Percentiles rank a stretch among this genome's conserved stretches.
These are phyloP conservation scores for Perilla frutescens DNA, from an alignment of 257 asterid genomes.

Conservation along the genomic window DNA sequence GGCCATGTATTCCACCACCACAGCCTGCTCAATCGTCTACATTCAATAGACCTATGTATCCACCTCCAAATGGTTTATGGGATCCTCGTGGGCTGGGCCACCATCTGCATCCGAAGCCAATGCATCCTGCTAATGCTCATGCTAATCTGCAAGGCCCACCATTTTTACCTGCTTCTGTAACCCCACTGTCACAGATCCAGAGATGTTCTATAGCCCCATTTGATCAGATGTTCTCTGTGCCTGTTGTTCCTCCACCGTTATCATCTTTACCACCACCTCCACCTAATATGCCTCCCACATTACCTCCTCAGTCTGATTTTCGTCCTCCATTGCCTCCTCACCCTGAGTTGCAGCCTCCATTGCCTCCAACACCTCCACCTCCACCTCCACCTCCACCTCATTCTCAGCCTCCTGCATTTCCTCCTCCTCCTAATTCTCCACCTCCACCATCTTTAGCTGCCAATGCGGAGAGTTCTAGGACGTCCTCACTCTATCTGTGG, in stretches of 20 bases:
- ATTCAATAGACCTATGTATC: slow-evolving; percentile 61
- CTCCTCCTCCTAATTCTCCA: slow-evolving; percentile 75
- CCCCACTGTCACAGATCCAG: slow-evolving; percentile 67
- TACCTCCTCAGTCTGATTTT: slow-evolving; percentile 56
- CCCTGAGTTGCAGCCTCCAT: slow-evolving; percentile 49
- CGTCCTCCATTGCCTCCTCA: slow-evolving; percentile 59
- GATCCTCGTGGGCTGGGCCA: slow-evolving; percentile 65
- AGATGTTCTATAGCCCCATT: slow-evolving; percentile 65
- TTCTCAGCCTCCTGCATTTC: slow-evolving; percentile 62
- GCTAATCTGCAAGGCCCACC: slow-evolving; percentile 65
- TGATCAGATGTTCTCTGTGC: slow-evolving; percentile 64
- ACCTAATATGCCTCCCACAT: slow-evolving; percentile 52
- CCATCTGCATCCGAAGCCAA: slow-evolving; percentile 53
- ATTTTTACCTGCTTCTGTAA: slow-evolving; percentile 81
- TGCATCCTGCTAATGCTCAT: slow-evolving; percentile 56
- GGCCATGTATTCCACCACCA: slow-evolving; percentile 59
- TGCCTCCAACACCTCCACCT: slow-evolving; percentile 64
- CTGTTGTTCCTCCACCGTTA: slow-evolving; percentile 66
- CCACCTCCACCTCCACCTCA: slow-evolving; percentile 66
- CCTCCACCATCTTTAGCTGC: slow-evolving; percentile 59
- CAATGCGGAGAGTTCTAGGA: slow-evolving; percentile 44
- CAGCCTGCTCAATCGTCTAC: slow-evolving; percentile 63
- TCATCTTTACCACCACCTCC: slow-evolving; percentile 60
- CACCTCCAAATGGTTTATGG: slow-evolving; percentile 73
- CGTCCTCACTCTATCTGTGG: slow-evolving; percentile 57